Evolutionary conservation across 2,329 filamentous ascomycete species (phyloP).

Genomic region (Fusarium denticulatum): DNA sequence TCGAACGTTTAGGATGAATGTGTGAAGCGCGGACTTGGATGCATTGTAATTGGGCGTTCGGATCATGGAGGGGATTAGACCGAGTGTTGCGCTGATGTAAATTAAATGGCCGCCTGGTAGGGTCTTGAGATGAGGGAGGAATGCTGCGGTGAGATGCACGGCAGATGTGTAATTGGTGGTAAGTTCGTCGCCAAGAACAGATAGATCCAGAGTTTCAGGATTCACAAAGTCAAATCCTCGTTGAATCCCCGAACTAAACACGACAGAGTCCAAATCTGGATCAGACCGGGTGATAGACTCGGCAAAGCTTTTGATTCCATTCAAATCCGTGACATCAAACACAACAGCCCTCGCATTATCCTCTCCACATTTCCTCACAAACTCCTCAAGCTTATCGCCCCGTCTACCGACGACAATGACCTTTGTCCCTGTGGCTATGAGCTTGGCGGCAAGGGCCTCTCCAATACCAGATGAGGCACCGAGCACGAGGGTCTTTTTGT

Average conservation of each 20-base stretch:
- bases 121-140: conserved; percentile 41
- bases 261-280: conserved; percentile 55
- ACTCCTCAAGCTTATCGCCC: conserved; percentile 58
- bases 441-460: conserved; percentile 47
- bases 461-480: conserved; percentile 46
- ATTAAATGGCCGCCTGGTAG: conserved; percentile 28
- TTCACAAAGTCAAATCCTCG: conserved; percentile 47
- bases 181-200: conserved; percentile 40
- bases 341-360: conserved; percentile 49
- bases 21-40: conserved; percentile 42
- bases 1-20: conserved; percentile 39
- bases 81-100: conserved; percentile 41
- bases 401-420: conserved; percentile 61
- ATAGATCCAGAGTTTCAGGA: conserved; percentile 43
- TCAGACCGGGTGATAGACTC: conserved; percentile 15
- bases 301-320: conserved; percentile 43
- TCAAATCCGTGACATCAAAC: conserved; percentile 57
- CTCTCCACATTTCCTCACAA: conserved; percentile 56
- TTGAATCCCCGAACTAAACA: conserved; percentile 68
- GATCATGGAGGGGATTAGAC: conserved; percentile 32
- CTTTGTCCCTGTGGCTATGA: conserved; percentile 54
- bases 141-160: conserved; percentile 42
- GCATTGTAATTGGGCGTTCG: conserved; percentile 44
- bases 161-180: conserved; percentile 43
- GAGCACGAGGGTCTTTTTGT: conserved; percentile 55